These are phyloP conservation scores for Pseudogymnoascus sp. DNA, from an alignment of 2,329 filamentous ascomycete species.

Conservation along the genomic window DNA sequence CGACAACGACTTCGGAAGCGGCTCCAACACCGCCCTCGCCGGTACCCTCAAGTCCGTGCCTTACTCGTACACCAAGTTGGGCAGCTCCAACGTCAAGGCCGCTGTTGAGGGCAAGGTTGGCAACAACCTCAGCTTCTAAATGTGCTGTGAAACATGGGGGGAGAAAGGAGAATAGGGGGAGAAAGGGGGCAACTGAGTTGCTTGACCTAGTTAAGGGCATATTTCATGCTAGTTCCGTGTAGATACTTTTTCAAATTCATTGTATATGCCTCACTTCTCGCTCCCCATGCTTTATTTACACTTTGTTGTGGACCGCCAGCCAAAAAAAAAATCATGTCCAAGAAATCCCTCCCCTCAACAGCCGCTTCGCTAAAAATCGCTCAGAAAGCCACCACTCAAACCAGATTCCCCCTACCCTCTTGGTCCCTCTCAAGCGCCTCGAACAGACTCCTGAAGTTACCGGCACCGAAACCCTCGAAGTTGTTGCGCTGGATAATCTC, in stretches of 20 bases:
- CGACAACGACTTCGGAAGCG: constrained; percentile 41
- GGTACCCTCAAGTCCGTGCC: constrained; percentile 46
- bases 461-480: constrained; percentile 87
- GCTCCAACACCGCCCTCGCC: constrained; percentile 39
- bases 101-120: constrained; percentile 29
- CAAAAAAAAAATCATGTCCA: neutral
- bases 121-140: constrained; percentile 30
- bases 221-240: neutral
- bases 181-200: neutral
- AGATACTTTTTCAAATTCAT: neutral
- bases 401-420: constrained; percentile 72
- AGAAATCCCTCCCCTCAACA: neutral
- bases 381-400: neutral
- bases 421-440: constrained; percentile 95
- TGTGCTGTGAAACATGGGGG: neutral
- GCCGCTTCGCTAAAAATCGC: neutral
- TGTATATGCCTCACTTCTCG: neutral
- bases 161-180: neutral
- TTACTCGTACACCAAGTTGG: constrained; percentile 48
- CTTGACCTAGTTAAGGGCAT: neutral
- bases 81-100: constrained; percentile 39
- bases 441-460: constrained; percentile 92
- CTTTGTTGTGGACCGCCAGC: neutral
- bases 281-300: neutral
- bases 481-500: constrained; percentile 92